Conservation (phyloP, 352 stramenopile genomes). For the Globisporangium radiosum region DNA sequence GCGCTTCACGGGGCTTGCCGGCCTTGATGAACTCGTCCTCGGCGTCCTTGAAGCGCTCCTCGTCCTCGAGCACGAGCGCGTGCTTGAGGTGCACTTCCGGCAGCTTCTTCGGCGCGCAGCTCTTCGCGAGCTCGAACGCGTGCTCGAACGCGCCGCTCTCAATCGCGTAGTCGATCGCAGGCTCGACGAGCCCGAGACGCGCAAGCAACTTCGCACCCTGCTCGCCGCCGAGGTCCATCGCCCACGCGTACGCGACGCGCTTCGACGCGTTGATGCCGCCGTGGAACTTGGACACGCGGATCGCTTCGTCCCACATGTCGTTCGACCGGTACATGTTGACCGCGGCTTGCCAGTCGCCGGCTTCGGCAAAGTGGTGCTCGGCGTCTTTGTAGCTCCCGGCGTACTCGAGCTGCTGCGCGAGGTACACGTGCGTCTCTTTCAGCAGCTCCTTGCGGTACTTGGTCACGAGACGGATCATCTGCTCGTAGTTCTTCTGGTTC, state of each 20-base stretch:
- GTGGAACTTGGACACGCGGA: constrained; percentile 91
- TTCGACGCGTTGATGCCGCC: constrained; percentile 89
- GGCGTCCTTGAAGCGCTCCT: constrained; percentile 91
- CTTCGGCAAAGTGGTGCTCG: constrained; percentile 91
- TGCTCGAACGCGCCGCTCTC: constrained; percentile 90
- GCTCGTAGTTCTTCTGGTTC: constrained; percentile 93
- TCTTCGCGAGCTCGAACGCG: constrained; percentile 88
- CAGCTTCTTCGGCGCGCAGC: constrained; percentile 82
- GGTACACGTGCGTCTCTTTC: constrained; percentile 90
- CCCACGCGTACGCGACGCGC: constrained; percentile 91
- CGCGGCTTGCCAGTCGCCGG: constrained; percentile 88
- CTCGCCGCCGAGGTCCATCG: constrained; percentile 87
- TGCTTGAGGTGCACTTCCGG: constrained; percentile 92
- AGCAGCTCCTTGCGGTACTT: constrained; percentile 91
- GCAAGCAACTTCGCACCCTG: constrained; percentile 89
- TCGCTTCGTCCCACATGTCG: constrained; percentile 94
- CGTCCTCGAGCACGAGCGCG: constrained; percentile 90
- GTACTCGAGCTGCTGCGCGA: constrained; percentile 91
- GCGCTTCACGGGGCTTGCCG: constrained; percentile 88
- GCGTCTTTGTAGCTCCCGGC: constrained; percentile 90
- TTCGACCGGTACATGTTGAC: constrained; percentile 95
- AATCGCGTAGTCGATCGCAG: constrained; percentile 92
- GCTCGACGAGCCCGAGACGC: constrained; percentile 88
- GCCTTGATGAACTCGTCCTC: constrained; percentile 91
- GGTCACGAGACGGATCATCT: constrained; percentile 93